Evolutionary conservation across 2,329 filamentous ascomycete genomes (phyloP).

Genomic region (Ceratocystis cacaofunesta): DNA sequence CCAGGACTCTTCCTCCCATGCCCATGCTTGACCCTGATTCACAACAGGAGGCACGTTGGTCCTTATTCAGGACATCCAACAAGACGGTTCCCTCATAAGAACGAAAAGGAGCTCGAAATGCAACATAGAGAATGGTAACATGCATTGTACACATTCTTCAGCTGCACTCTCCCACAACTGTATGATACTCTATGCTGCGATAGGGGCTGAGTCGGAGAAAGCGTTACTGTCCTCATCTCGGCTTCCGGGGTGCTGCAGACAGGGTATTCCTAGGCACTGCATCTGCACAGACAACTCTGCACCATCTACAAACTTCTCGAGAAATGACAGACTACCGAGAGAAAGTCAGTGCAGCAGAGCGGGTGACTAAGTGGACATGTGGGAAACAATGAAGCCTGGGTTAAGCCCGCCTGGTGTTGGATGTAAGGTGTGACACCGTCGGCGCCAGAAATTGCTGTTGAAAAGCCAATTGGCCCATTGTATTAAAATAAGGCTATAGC

Average conservation of each 20-base stretch:
- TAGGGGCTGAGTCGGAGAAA: background rate
- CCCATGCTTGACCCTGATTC: background rate
- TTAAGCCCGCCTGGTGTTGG: background rate
- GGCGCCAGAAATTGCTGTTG: background rate
- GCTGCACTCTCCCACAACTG: background rate
- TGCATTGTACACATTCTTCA: background rate
- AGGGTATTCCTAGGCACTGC: slow-evolving; percentile 8
- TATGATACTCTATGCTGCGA: background rate
- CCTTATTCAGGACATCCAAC: background rate
- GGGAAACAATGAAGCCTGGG: background rate
- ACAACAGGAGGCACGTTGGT: background rate
- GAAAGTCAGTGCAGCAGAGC: background rate
- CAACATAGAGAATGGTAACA: background rate
- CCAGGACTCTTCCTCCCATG: background rate
- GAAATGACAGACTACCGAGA: background rate
- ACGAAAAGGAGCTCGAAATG: background rate
- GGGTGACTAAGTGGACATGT: background rate
- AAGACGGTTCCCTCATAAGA: background rate
- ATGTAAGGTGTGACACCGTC: background rate
- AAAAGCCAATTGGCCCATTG: background rate
- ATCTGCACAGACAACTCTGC: slow-evolving; percentile 8
- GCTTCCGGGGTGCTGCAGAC: slow-evolving; percentile 1
- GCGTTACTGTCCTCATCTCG: slow-evolving; percentile 6
- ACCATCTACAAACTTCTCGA: slow-evolving; percentile 1
- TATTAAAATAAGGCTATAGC: background rate